phyloP scores from a whole-genome alignment of 2,329 filamentous ascomycete genomes.

The Blastomyces parvus region DNA sequence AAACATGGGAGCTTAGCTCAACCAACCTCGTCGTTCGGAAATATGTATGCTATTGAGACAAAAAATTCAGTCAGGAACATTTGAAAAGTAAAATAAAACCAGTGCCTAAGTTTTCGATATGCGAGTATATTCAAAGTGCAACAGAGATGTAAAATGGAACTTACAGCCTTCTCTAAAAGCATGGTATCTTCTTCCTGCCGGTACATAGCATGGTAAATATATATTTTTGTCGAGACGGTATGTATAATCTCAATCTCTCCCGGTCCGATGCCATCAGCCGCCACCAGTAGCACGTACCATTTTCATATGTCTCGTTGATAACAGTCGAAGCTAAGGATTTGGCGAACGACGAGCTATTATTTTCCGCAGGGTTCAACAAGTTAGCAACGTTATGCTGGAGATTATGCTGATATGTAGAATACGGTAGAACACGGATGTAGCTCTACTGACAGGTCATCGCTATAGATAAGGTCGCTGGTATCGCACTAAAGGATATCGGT shows the following conservation, averaged over 20 bases:
- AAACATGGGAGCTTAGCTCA: background rate
- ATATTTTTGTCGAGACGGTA: background rate
- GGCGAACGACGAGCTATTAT: conserved; percentile 1
- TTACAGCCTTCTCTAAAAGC: conserved; percentile 4
- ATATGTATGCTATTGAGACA: conserved; percentile 15
- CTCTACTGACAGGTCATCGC: conserved; percentile 1
- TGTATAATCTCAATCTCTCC: background rate
- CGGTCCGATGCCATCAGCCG: background rate
- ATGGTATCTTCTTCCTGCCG: conserved; percentile 5
- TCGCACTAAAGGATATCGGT: conserved; percentile 2
- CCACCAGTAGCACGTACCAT: conserved; percentile 3
- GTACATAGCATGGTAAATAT: background rate
- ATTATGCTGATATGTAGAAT: background rate
- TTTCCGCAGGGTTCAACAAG: background rate
- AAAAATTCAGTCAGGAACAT: background rate
- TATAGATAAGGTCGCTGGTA: background rate
- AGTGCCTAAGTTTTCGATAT: background rate
- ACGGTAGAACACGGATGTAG: background rate
- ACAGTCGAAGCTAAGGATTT: conserved; percentile 1
- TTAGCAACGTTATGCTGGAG: background rate
- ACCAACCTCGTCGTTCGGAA: conserved; percentile 30
- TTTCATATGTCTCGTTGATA: conserved; percentile 2
- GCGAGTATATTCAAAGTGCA: background rate
- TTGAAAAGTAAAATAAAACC: background rate
- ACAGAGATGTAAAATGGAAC: background rate